Percentiles rank a stretch among this genome's conserved stretches.
These are phyloP conservation scores for Platanus orientalis DNA, from an alignment of 164 flowering plant genomes.

Conservation along the genomic window DNA sequence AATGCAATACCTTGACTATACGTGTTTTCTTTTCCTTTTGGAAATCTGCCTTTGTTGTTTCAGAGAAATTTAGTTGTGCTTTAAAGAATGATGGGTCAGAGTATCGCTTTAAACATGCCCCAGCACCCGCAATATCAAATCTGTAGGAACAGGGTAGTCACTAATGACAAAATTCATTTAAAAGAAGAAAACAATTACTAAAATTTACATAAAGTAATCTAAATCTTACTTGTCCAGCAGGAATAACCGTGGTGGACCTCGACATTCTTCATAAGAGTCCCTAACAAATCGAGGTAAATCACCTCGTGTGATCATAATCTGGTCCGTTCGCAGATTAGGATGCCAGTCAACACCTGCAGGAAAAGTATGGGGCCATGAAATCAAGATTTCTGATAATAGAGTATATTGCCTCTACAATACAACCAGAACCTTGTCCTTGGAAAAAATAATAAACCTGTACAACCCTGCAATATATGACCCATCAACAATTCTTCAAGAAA, in stretches of 20 bases:
- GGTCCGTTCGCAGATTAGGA: slow-evolving; percentile 56
- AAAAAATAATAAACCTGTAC: too few species aligned
- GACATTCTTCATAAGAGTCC: slow-evolving; percentile 97
- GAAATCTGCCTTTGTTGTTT: slow-evolving; percentile 24
- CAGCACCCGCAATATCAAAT: slow-evolving; percentile 98
- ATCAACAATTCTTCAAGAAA: neutral
- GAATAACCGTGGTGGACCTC: slow-evolving; percentile 91
- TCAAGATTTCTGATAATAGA: neutral
- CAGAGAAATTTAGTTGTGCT: slow-evolving; percentile 42
- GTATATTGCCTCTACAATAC: too few species aligned
- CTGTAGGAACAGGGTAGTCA: slow-evolving; percentile 37
- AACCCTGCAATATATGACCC: neutral
- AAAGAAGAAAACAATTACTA: neutral
- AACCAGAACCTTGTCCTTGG: too few species aligned
- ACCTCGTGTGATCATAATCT: slow-evolving; percentile 63
- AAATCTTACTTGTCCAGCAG: slow-evolving; percentile 86
- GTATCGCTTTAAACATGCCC: slow-evolving; percentile 92
- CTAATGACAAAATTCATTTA: too few species aligned
- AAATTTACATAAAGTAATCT: neutral
- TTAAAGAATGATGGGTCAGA: slow-evolving; percentile 93
- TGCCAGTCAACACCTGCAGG: slow-evolving; percentile 90
- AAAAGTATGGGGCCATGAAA: slow-evolving; percentile 7
- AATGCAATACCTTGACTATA: slow-evolving; percentile 60
- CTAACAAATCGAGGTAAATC: slow-evolving; percentile 92
- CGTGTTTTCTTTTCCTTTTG: slow-evolving; percentile 68